phyloP scores from a whole-genome alignment of 257 asterid species.

The Lavandula angustifolia region DNA sequence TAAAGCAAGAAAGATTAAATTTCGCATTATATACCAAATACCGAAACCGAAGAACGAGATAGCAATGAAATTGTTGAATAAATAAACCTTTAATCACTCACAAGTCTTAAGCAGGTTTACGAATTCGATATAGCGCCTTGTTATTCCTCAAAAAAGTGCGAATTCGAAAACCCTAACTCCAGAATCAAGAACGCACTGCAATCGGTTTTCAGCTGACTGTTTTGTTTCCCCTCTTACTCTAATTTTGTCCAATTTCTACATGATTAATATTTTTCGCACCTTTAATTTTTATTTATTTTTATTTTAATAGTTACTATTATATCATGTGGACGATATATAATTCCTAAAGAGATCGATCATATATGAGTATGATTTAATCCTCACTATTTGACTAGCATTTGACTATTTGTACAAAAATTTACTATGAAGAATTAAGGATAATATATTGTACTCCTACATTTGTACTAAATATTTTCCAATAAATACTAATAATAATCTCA shows the following conservation, averaged over 20 bases:
- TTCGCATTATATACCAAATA: not conserved
- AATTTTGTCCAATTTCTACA: not conserved
- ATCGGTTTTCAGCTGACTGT: conserved; percentile 7
- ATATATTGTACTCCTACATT: too few relatives aligned
- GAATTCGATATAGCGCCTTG: conserved; percentile 4
- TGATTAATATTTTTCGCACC: not conserved
- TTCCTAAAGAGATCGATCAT: too few relatives aligned
- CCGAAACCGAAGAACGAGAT: conserved; percentile 2
- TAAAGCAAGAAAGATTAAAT: not conserved
- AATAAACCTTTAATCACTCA: conserved; percentile 12
- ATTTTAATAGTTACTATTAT: too few relatives aligned
- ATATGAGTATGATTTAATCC: too few relatives aligned
- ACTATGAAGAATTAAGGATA: too few relatives aligned
- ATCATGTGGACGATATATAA: too few relatives aligned
- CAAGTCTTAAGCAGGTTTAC: conserved; percentile 16
- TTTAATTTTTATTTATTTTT: too few relatives aligned
- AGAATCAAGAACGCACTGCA: conserved; percentile 20
- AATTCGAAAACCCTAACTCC: conserved; percentile 33
- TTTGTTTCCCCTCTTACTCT: not conserved
- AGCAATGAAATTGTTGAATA: not conserved
- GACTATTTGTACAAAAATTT: too few relatives aligned
- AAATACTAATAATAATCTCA: too few relatives aligned
- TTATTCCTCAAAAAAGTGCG: too few relatives aligned
- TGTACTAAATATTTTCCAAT: too few relatives aligned
- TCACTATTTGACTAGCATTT: too few relatives aligned